A percentile compares a stretch with the other conserved stretches of the same genome.
Conservation (phyloP, 768 basidiomycete genomes). For the Pisolithus microcarpus region DNA sequence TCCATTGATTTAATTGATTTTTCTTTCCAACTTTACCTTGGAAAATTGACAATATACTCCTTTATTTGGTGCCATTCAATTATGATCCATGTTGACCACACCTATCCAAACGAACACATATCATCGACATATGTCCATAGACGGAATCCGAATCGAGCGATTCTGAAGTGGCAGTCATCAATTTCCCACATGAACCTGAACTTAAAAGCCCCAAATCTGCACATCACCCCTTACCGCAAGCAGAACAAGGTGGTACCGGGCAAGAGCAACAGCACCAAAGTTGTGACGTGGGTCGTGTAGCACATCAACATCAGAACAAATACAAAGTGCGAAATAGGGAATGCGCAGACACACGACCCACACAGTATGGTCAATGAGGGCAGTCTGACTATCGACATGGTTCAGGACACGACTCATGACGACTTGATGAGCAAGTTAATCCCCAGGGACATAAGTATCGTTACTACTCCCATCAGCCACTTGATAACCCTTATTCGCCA, state of each 20-base stretch:
- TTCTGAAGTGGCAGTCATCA: constrained; percentile 20
- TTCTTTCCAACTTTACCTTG: not conserved
- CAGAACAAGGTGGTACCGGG: not conserved
- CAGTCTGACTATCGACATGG: no score
- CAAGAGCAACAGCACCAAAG: no score
- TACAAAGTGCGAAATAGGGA: not conserved
- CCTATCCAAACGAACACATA: not conserved
- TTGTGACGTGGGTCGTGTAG: not conserved
- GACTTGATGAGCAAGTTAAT: no score
- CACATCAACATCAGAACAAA: not conserved
- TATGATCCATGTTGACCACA: no score
- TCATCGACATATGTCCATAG: constrained; percentile 17
- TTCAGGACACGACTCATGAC: no score
- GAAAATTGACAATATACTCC: no score
- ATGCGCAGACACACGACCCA: no score
- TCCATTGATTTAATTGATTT: no score
- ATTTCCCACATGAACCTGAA: constrained; percentile 28
- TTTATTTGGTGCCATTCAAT: no score
- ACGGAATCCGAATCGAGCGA: constrained; percentile 32
- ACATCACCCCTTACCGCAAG: constrained; percentile 18
- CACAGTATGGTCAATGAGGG: no score
- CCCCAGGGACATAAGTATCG: not conserved
- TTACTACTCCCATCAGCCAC: not conserved
- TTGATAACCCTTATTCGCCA: not conserved
- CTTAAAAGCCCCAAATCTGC: constrained; percentile 40